Base-by-base conservation (phyloP, 2,329 filamentous ascomycete genomes). In the Ophiostoma pallidulum region DNA sequence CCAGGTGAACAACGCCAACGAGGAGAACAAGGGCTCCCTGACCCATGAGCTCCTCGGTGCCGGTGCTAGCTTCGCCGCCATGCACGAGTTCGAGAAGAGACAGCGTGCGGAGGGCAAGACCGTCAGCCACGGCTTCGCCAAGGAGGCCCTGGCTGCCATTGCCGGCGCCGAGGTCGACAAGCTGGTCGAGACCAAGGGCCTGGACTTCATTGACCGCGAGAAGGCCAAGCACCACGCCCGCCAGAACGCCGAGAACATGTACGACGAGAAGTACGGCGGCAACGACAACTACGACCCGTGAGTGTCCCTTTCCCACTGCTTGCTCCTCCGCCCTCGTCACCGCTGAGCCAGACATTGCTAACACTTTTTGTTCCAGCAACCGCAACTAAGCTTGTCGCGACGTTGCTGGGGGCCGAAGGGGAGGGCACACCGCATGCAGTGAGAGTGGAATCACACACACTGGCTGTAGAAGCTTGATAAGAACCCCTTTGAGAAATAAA, bases 1-100 rank as follows among this genome's bases (percentile, higher is more conserved):
- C 51, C 56, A 70, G 55, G 58, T 69, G 51, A 67, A 74, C 59
- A 57, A 50, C 43, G 43, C 60, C 45, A 51, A 64, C 44, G n/a
- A 52, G 39, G 42, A 49, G 28, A 72, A 86, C 67, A 67, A 86
- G 66, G 71, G 74, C 57, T 75, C 75, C 60, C 68, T 86, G 60
- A 75, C 76, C 56, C 86, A 91, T 67, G 85, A 92, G 69, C 61
- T 86, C 41, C 62, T 90, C 48, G 85, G 81, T 54, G 84, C 84
- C 53, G 86, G 80, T 49, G 86, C 85, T 49, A 79, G 82, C 53
- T 91, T 91, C 62, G 82, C 78, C 54, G 86, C 80, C 58, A 84
- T 91, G 76, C 88, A 88, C 73, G 70, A 81, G 19, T 90, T 81
- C 59, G 85, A 90, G 67, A 81, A 89, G 64, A 72, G 77, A 58